Base-by-base conservation (phyloP, 2,329 filamentous ascomycete genomes). In the Capronia epimyces region DNA sequence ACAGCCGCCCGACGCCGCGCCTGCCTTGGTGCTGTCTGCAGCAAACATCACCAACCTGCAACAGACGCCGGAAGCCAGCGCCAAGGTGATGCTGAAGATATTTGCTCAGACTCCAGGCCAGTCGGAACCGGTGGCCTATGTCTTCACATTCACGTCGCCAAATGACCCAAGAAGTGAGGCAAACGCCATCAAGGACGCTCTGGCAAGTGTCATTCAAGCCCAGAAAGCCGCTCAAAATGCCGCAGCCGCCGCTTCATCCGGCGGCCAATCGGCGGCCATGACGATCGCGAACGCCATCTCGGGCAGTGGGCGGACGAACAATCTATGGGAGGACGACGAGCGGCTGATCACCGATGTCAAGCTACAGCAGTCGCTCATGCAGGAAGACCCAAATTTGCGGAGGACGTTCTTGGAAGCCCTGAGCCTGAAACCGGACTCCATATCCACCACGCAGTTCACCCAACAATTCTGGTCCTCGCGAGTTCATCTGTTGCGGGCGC, bases 11-110 rank as follows among this genome's bases (percentile, higher is more conserved):
- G 77, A 75, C 48, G 80, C 82, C 2, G 75, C 82, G 46, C 78
- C 86, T 2, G 73, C 77, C 21, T 73, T 96, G 54, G 83, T 81
- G 0, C 78, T 97, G 51, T 71, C 79, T 6, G 79, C 96, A 48
- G 72, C 79, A 49, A 84, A 84, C 62, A 91, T 97, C 64, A 89
- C 85, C 44, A 96, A 97, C 71, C 80, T 98, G 43, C 91, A 98
- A 69, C 91, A 97, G 68, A 97, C 93, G 1, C 90, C 93, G 10
- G 88, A 89, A 53, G 83, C 77, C n/a, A 83, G 82, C 29, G 75
- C 89, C 15, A 96, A 95, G 75, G 89, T 95, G 46, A 95, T 95
- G 78, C 79, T 97, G 53, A 95, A 93, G 68, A 84, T 98, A 49
- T 87, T 96, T 61, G 86, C 86, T 56, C 86, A 89, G 66, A 70